Evolutionary conservation across 345 rosid genomes (phyloP), one percentile per base, ranked within the genome.

Genomic region (Anacardium occidentale): DNA sequence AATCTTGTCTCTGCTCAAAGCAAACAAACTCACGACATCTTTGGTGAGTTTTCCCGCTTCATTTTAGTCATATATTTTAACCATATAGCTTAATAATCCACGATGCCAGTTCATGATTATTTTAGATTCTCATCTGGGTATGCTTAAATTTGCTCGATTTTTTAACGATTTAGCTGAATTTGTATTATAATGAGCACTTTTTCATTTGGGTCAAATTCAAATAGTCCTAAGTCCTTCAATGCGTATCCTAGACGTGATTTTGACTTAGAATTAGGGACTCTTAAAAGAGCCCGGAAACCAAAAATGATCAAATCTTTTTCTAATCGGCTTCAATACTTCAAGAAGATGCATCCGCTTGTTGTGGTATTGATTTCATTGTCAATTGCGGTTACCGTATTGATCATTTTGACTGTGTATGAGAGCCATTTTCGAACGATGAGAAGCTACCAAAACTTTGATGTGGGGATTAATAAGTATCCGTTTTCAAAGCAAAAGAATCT

Each of bases 191-290:
- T 94, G 98, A 91, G 82, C 69, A 84, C 15, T 55, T 83, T 82
- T 77, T 61, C 89, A 34, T 85, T 77, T 53, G 81, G 80, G 44
- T 75, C 88, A 68, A 84, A 76, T 64, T 74, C 89, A 70, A 86
- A 78, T 62, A 88, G 82, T 76, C 80, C 90, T 47, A 91, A 92
- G 71, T 75, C 92, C 62, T 92, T 88, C 76, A 67, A 77, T 76
- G 91, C 98, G 51, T 95, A 95, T 73, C 88, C 94, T 22, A 83
- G 88, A 74, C 76, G 80, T 69, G 97, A 92, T 56, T 85, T 92
- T 55, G 99, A 92, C 78, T 66, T 95, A 80, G 99, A 95, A 79
- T 87, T 87, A 75, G 92, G 87, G 69, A 68, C 84, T 22, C 34
- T 81, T 25, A 92, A 83, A 75, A 84, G 91, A 84, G 44, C 81